Base-by-base conservation (phyloP, 495 filamentous ascomycete genomes). In the Glonium stellatum region DNA sequence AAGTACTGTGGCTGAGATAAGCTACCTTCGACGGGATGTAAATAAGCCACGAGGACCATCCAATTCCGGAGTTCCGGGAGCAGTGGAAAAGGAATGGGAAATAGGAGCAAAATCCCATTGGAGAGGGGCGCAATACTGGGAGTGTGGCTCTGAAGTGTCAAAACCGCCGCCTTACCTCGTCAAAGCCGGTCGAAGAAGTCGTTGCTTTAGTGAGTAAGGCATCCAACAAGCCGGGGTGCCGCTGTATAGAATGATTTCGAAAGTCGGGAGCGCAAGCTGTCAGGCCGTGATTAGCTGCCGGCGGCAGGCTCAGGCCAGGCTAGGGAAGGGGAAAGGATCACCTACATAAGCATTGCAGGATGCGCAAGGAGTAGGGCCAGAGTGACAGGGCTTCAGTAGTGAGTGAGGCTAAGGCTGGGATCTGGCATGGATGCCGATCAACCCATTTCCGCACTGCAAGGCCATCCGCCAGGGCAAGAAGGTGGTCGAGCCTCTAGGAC, bases 321-420 rank as follows among this genome's bases (percentile, higher is more conserved):
- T 4, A 13, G 51, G 58, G 42, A 51, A 34, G 34, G 19, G 36
- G 48, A 48, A 54, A 59, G 44, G 63, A 54, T 50, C 23, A 39
- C 66, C 15, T 63, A 73, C 70, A 61, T 1, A 73, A 57, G 35
- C 42, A 50, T n/a, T 63, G 57, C 34, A 74, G 52, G 44, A 72
- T 61, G 19, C 63, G 35, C 57, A 74, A 47, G 23, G 69, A 60
- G 61, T 70, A 67, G 1, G 67, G 58, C 69, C 69, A 69, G n/a
- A 64, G 64, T 10, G 56, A 47, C 44, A 72, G 54, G 12, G 64
- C 69, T 1, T 65, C 65, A 11, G 65, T 35, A n/a, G 70, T 48
- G n/a, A 66, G 50, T 13, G 51, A 58, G 1, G 65, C 66, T 46
- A 74, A 57, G 21, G 22, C 48, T 13, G 53, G 25, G 46, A 71